phyloP scores from a whole-genome alignment of 108 stramenopile species.

The Skeletonema grethae region DNA sequence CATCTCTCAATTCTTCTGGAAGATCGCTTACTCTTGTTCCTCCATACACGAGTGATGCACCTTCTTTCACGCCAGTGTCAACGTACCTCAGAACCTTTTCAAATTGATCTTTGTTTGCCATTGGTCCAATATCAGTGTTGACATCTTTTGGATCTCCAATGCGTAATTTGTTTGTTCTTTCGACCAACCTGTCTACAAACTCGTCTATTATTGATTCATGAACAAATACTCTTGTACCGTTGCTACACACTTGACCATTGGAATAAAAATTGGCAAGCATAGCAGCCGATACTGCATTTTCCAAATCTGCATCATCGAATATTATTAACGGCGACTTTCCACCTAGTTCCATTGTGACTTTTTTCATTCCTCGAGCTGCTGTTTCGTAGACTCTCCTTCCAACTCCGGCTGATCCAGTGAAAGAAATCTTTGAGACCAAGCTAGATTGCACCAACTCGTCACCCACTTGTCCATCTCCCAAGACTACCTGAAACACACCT shows the following conservation, averaged over 20 bases:
- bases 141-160: slow-evolving; percentile 54
- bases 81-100: slow-evolving; percentile 54
- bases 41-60: slow-evolving; percentile 54
- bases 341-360: slow-evolving; percentile 83
- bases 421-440: slow-evolving; percentile 79
- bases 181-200: slow-evolving; percentile 45
- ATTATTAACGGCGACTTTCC: slow-evolving; percentile 86
- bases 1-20: slow-evolving; percentile 25
- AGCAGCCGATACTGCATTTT: slow-evolving; percentile 60
- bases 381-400: slow-evolving; percentile 56
- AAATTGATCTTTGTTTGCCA: slow-evolving; percentile 49
- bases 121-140: slow-evolving; percentile 55
- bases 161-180: slow-evolving; percentile 30
- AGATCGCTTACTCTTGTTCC: slow-evolving; percentile 26
- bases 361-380: slow-evolving; percentile 50
- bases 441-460: slow-evolving; percentile 53
- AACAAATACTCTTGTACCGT: slow-evolving; percentile 81
- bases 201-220: slow-evolving; percentile 43
- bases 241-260: slow-evolving; percentile 86
- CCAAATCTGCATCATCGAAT: slow-evolving; percentile 75
- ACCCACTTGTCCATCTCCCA: slow-evolving; percentile 77
- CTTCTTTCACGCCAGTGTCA: slow-evolving; percentile 40
- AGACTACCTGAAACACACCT: slow-evolving; percentile 85
- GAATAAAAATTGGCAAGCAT: slow-evolving; percentile 72
- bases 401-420: slow-evolving; percentile 72